Conservation (phyloP, 2,329 filamentous ascomycete species). For the Fusarium scirpi region DNA sequence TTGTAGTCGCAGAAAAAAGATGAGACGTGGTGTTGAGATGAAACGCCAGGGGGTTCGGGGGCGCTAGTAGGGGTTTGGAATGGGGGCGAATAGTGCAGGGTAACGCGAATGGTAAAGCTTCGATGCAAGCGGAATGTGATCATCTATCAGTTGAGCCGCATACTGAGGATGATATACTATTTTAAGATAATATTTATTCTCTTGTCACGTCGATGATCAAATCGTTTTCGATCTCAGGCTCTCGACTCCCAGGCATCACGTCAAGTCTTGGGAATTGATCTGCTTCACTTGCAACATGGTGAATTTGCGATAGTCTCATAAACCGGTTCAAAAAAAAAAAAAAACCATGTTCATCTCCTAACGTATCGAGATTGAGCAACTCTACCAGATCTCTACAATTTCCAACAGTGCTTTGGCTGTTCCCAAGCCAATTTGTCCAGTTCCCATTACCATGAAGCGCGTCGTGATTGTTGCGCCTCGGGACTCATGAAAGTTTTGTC, state of each 20-base stretch:
- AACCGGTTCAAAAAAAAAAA: too few species aligned
- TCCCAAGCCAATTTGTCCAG: too few species aligned
- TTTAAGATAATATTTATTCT: background rate
- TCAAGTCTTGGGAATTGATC: background rate
- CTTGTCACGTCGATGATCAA: fast-evolving
- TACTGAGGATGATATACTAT: background rate
- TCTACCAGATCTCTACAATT: background rate
- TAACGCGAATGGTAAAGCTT: constrained; percentile 20
- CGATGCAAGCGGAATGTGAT: background rate
- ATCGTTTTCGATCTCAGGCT: background rate
- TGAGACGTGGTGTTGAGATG: constrained; percentile 40
- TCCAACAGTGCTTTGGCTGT: too few species aligned
- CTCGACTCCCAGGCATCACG: background rate
- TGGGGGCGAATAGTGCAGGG: constrained; percentile 21
- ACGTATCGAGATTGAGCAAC: background rate
- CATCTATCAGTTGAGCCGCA: background rate
- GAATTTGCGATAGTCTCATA: fast-evolving
- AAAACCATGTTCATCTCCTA: too few species aligned
- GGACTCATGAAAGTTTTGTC: too few species aligned
- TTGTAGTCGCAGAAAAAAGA: constrained; percentile 16
- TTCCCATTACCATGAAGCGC: too few species aligned
- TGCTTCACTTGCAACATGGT: fast-evolving
- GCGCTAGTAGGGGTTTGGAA: constrained; percentile 39
- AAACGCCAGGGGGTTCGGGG: constrained; percentile 25
- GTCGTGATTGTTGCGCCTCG: too few species aligned